Base-by-base conservation (phyloP, 2,329 filamentous ascomycete genomes). In the Rhinocladiella similis region DNA sequence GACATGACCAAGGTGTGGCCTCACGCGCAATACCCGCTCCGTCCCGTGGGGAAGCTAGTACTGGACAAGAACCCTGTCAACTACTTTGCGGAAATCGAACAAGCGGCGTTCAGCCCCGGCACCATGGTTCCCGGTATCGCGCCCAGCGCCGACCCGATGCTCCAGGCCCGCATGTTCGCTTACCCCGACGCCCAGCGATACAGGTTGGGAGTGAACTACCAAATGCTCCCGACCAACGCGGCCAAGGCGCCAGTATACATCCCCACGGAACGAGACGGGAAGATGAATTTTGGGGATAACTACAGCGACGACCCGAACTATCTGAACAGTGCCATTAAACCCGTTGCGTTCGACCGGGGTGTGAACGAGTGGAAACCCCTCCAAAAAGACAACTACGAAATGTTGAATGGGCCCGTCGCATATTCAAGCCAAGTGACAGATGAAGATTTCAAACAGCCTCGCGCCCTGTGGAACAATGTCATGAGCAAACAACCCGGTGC, bases 1-100 rank as follows among this genome's bases (percentile, higher is more conserved):
- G 87, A 89, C 66, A 73, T 87, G 60, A 89, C 86, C 49, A 87
- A 88, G 71, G 79, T 86, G 64, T 88, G 85, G 85, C 85, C 85
- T 2, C 83, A 87, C 57, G 74, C 70, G 16, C 78, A 86, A 46
- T 82, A 86, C 27, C 86, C 86, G 1, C 75, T 87, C 10, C 77
- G 82, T n/a, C 80, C 76, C 45, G 77, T 89, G 52, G 86, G 85
- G 47, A 79, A 80, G 57, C 72, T 89, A 55, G 86, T 82, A 0
- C 77, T 89, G 20, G 87, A 87, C 72, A 77, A 78, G 68, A 89
- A 88, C 67, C 76, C 79, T 1, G 71, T 80, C 51, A 88, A 89
- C 72, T 89, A 88, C 74, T 88, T 88, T 65, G 78, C 81, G 47
- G 86, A 90, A 66, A 59, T 61, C 35, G 86, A 89, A 69, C 85